A percentile compares a stretch with the other conserved stretches of the same genome.
Conservation (phyloP, 139 green algal species). For the Zygnema cylindricum region DNA sequence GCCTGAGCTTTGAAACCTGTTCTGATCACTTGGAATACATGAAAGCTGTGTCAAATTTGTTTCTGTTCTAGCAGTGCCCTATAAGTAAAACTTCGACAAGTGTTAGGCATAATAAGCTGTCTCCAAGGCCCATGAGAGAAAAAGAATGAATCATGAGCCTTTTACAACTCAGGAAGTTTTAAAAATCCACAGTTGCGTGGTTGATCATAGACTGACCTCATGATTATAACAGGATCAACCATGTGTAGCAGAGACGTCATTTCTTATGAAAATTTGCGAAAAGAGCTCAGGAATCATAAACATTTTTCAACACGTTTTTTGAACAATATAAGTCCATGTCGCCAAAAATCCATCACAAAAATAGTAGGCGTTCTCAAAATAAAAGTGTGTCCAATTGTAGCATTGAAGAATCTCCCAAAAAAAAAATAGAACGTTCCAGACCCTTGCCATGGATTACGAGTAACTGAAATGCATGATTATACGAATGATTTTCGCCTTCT, state of each 20-base stretch:
- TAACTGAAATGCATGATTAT: not conserved
- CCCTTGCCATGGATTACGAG: not conserved
- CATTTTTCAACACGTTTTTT: not conserved
- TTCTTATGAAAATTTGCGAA: not conserved
- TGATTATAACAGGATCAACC: not conserved
- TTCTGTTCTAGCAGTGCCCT: too few species aligned
- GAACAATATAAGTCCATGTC: not conserved
- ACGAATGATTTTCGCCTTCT: not conserved
- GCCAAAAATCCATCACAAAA: not conserved
- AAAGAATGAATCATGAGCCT: too few species aligned
- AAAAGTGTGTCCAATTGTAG: not conserved
- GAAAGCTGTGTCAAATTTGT: too few species aligned
- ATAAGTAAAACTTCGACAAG: too few species aligned
- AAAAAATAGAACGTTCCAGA: not conserved
- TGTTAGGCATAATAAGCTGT: too few species aligned
- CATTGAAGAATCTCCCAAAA: not conserved
- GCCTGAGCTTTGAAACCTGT: too few species aligned
- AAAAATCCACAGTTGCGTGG: constrained; percentile 13
- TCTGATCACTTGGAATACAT: too few species aligned
- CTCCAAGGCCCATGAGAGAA: too few species aligned
- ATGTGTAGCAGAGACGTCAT: constrained; percentile 1
- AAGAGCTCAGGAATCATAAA: not conserved
- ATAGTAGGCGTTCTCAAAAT: not conserved
- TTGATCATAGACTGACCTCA: constrained; percentile 2
- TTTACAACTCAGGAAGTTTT: too few species aligned